These are phyloP conservation scores for Corchorus olitorius DNA, from an alignment of 345 rosid species.

Conservation along the genomic window DNA sequence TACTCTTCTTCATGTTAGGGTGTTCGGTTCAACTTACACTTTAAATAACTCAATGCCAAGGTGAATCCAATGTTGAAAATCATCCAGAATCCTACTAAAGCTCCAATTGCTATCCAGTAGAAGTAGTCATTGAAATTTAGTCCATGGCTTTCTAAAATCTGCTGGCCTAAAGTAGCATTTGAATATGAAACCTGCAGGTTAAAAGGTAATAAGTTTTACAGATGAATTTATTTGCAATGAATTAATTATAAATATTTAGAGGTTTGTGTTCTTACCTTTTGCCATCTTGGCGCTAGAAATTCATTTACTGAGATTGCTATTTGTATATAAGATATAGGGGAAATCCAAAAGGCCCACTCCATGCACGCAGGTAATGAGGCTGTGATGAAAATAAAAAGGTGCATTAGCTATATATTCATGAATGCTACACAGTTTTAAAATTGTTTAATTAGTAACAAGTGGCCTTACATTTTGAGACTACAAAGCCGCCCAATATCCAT, in stretches of 20 bases:
- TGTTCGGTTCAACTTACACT: slow-evolving; percentile 28
- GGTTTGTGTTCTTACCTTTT: slow-evolving; percentile 33
- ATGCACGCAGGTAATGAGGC: slow-evolving; percentile 54
- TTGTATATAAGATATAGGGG: slow-evolving; percentile 51
- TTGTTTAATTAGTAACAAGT: neutral
- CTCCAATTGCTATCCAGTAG: slow-evolving; percentile 42
- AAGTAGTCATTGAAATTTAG: slow-evolving; percentile 35
- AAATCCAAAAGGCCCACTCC: slow-evolving; percentile 55
- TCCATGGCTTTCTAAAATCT: slow-evolving; percentile 34
- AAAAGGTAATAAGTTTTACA: neutral
- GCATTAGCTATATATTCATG: no score
- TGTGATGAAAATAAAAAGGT: slow-evolving; percentile 21
- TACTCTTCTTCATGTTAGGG: no score
- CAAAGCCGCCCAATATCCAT: slow-evolving; percentile 48
- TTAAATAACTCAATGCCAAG: slow-evolving; percentile 33
- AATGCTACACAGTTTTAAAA: neutral
- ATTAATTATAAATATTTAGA: no score
- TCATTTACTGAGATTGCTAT: slow-evolving; percentile 47
- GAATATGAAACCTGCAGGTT: slow-evolving; percentile 38
- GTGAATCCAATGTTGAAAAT: slow-evolving; percentile 42
- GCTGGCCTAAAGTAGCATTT: slow-evolving; percentile 35
- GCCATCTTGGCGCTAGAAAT: slow-evolving; percentile 60
- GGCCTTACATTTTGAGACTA: slow-evolving; percentile 45
- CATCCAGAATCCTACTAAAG: slow-evolving; percentile 46
- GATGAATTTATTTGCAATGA: no score